These are phyloP conservation scores for Backusella psychrophila DNA, from an alignment of 192 early-diverging fungal species.

Conservation along the genomic window DNA sequence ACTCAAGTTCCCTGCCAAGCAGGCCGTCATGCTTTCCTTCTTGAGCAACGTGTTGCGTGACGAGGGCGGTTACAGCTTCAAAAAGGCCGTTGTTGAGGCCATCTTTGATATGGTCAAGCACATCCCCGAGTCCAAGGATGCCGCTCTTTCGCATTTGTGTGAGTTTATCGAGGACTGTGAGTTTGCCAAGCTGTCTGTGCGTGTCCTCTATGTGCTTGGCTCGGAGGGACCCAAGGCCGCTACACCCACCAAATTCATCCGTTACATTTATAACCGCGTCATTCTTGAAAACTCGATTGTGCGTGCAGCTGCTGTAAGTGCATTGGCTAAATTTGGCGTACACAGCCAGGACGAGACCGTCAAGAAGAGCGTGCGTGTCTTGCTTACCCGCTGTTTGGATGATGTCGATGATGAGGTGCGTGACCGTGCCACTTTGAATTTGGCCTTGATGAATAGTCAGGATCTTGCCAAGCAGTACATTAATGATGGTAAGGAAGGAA, in stretches of 20 bases:
- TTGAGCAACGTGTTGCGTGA: conserved; percentile 90
- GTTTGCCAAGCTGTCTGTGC: conserved; percentile 95
- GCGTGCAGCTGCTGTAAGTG: conserved; percentile 93
- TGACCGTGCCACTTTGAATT: conserved; percentile 89
- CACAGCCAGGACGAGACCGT: conserved; percentile 67
- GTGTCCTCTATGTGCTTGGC: conserved; percentile 92
- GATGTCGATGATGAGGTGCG: conserved; percentile 98
- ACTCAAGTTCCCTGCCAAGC: conserved; percentile 97
- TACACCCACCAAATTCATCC: conserved; percentile 93
- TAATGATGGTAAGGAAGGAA: conserved; percentile 65
- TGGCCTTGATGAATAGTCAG: conserved; percentile 76
- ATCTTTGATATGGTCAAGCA: conserved; percentile 95
- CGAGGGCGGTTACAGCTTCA: conserved; percentile 97
- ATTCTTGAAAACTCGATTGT: conserved; percentile 97
- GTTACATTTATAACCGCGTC: conserved; percentile 99
- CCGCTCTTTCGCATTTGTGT: conserved; percentile 91
- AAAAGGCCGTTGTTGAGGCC: conserved; percentile 93
- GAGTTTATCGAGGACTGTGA: conserved; percentile 99
- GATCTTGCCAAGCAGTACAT: conserved; percentile 44
- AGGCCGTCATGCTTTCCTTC: conserved; percentile 90
- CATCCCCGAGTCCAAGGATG: conserved; percentile 92
- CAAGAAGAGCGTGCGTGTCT: conserved; percentile 74
- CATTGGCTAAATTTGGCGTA: conserved; percentile 94
- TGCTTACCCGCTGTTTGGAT: conserved; percentile 86
- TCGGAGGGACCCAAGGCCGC: conserved; percentile 88